phyloP scores from a whole-genome alignment of 805 yeast genomes.

The Millerozyma acaciae region DNA sequence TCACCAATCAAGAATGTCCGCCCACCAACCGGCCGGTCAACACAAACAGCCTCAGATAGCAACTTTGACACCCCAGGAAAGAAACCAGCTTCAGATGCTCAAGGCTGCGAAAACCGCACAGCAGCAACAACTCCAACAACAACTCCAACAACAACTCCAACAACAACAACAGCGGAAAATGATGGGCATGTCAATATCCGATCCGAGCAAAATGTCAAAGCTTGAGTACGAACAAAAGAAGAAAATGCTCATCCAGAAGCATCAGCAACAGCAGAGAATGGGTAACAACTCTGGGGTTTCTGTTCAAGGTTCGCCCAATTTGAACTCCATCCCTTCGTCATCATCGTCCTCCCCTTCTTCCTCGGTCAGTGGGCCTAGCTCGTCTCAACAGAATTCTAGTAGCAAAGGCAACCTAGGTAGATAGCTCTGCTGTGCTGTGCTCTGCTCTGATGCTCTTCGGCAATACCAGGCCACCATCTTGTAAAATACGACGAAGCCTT shows the following conservation, averaged over 20 bases:
- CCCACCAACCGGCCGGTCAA: slow-evolving; percentile 3
- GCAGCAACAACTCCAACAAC: slow-evolving; percentile 22
- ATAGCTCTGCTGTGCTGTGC: too few relatives aligned
- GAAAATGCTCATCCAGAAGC: slow-evolving; percentile 30
- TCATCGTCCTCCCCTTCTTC: slow-evolving; percentile 3
- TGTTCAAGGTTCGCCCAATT: slow-evolving; percentile 1
- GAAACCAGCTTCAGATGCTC: slow-evolving; percentile 38
- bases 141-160: slow-evolving; percentile 18
- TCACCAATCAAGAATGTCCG: not conserved
- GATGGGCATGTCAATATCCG: slow-evolving; percentile 12
- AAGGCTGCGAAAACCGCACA: slow-evolving; percentile 33
- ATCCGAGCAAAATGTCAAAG: slow-evolving; percentile 22
- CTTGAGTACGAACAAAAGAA: slow-evolving; percentile 36
- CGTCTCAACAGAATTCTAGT: slow-evolving; percentile 1
- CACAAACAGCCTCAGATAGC: slow-evolving; percentile 29
- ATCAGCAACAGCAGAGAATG: slow-evolving; percentile 21
- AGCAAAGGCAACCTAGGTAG: too few relatives aligned
- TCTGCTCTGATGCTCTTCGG: too few relatives aligned
- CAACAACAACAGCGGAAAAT: slow-evolving; percentile 13
- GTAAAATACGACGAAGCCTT: too few relatives aligned
- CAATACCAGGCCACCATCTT: too few relatives aligned
- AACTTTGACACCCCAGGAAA: slow-evolving; percentile 41
- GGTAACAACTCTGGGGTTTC: slow-evolving; percentile 1
- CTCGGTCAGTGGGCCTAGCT: not conserved
- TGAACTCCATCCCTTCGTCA: slow-evolving; percentile 1